phyloP scores from a whole-genome alignment of 257 asterid genomes.

The Solanum commersonii region DNA sequence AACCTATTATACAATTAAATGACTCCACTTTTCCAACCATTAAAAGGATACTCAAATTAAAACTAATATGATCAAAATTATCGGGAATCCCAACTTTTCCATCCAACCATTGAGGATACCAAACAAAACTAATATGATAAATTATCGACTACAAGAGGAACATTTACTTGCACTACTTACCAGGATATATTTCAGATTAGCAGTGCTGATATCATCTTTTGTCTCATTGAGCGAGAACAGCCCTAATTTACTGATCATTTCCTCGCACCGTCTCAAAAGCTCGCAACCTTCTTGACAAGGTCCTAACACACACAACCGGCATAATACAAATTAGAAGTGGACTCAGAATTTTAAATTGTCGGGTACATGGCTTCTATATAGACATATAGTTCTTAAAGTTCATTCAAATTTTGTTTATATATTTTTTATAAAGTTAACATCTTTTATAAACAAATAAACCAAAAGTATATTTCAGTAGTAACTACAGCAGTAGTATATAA shows the following conservation, averaged over 20 bases:
- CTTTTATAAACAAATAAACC: neutral
- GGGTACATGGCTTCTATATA: neutral
- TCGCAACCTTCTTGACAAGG: slow-evolving; percentile 60
- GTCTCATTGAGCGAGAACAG: slow-evolving; percentile 75
- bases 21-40: too few relatives aligned
- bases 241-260: slow-evolving; percentile 74
- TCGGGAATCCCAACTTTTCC: neutral
- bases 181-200: slow-evolving; percentile 75
- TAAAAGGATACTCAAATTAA: too few relatives aligned
- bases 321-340: neutral
- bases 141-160: neutral
- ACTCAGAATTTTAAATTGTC: neutral
- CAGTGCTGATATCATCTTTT: slow-evolving; percentile 81
- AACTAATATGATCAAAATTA: too few relatives aligned
- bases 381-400: neutral
- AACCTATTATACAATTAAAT: too few relatives aligned
- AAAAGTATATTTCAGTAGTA: neutral
- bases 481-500: neutral
- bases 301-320: slow-evolving; percentile 27
- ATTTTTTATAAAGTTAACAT: neutral
- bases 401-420: neutral
- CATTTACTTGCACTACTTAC: slow-evolving; percentile 26
- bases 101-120: neutral
- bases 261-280: slow-evolving; percentile 62
- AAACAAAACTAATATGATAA: neutral